A percentile compares a stretch with the other conserved stretches of the same genome.
phyloP scores from a whole-genome alignment of 2,329 filamentous ascomycete genomes.

The Botrytis sinoallii region DNA sequence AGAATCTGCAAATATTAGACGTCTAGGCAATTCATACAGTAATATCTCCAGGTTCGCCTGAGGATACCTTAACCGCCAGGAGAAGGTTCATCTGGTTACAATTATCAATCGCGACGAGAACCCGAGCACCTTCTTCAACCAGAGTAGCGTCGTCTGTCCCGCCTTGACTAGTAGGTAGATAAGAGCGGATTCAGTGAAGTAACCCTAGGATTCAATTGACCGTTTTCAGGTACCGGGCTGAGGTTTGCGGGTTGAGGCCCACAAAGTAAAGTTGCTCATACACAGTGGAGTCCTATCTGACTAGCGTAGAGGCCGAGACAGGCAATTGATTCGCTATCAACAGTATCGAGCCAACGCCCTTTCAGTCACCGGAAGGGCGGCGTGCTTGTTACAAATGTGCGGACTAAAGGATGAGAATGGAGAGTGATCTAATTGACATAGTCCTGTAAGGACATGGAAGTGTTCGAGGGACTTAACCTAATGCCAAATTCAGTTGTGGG shows the following conservation, averaged over 20 bases:
- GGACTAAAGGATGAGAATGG: not conserved
- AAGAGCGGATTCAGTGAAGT: not conserved
- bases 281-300: not conserved
- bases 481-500: not conserved
- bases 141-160: conserved; percentile 1
- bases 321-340: not conserved
- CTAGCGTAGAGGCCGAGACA: not conserved
- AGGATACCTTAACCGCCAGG: not conserved
- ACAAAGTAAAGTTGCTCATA: not conserved
- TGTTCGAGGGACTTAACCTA: not conserved
- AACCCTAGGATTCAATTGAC: not conserved
- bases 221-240: not conserved
- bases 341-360: not conserved
- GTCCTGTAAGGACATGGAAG: not conserved
- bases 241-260: not conserved
- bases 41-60: not conserved
- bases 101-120: not conserved
- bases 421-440: not conserved
- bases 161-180: not conserved
- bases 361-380: not conserved
- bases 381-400: not conserved
- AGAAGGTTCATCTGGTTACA: not conserved
- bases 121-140: conserved; percentile 11
- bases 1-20: not conserved
- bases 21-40: not conserved